Conservation (phyloP, 2,329 filamentous ascomycete genomes). For the Talaromyces rugulosus region DNA sequence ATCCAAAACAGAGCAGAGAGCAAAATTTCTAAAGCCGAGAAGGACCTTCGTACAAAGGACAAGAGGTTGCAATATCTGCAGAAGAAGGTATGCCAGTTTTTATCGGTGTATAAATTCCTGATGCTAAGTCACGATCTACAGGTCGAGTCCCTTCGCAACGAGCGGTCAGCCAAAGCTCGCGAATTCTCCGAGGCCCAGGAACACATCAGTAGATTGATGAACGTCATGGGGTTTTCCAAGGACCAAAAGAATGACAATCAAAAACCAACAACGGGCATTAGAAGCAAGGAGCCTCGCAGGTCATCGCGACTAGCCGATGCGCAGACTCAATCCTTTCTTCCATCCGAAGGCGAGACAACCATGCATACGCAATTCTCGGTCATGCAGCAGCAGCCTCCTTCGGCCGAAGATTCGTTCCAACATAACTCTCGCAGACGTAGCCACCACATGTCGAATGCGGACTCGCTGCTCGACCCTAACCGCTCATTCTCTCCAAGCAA, state of each 20-base stretch:
- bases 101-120: not conserved
- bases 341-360: conserved; percentile 4
- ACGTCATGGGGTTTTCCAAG: conserved; percentile 33
- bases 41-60: conserved; percentile 27
- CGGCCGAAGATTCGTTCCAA: not conserved
- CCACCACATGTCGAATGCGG: not conserved
- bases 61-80: conserved; percentile 29
- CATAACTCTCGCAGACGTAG: conserved; percentile 1
- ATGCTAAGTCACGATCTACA: conserved; percentile 10
- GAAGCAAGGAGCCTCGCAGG: conserved; percentile 11
- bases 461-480: not conserved
- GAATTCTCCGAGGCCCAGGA: conserved; percentile 38
- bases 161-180: conserved; percentile 32
- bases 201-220: conserved; percentile 35
- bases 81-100: conserved; percentile 23
- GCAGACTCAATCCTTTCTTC: conserved; percentile 7
- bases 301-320: conserved; percentile 7
- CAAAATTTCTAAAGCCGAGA: conserved; percentile 20
- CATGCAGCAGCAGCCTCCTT: not conserved
- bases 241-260: conserved; percentile 14
- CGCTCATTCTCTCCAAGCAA: not conserved
- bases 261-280: not conserved
- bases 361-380: conserved; percentile 3
- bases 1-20: conserved; percentile 24
- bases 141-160: conserved; percentile 32